Base-by-base conservation (phyloP, 495 filamentous ascomycete species). In the Neurospora intermedia region DNA sequence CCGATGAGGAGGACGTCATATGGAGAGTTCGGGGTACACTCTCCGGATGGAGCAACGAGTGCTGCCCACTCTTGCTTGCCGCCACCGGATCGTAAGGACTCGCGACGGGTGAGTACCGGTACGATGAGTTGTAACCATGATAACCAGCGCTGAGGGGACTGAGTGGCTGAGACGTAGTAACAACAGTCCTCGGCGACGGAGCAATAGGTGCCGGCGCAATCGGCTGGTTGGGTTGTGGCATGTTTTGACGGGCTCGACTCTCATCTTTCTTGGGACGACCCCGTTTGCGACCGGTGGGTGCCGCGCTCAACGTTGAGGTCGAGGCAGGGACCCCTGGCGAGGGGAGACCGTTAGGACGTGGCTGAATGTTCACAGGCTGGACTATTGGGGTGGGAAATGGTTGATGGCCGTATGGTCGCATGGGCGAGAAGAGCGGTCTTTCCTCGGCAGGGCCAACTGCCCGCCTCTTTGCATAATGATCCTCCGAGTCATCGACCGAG, bases 401-500 rank as follows among this genome's bases (percentile, higher is more conserved):
- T 78, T 75, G 75, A 40, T 78, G 77, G 79, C 69, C 74, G 75
- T 77, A 76, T 48, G 54, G 23, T 66, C 74, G 69, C 66, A 72
- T 66, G 16, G 54, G 46, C 43, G 48, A 70, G 39, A 71, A 75
- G 6, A 69, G 78, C 6, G 77, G 73, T 43, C 72, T 41, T 27
- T 78, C 76, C 38, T 75, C 75, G 2, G 79, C 77, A 0, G 79
- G 77, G 13, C 43, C 73, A 59, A 83, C 74, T 35, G 83, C 83
- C 73, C 81, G 83, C 72, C 81, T 80, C 73, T 85, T 86, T 43
- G 81, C 62, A 39, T 75, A 76, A 45, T 82, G 79, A 18, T 85
- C 84, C 78, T 69, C 76, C n/a, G 83, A 76, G 45, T 85, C 83
- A 78, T 80, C 77, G 46, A 82, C 72, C 59, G 84, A 84, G 48